Conservation (phyloP, 2,329 filamentous ascomycete genomes). For the Calonectria pseudoturangicola region DNA sequence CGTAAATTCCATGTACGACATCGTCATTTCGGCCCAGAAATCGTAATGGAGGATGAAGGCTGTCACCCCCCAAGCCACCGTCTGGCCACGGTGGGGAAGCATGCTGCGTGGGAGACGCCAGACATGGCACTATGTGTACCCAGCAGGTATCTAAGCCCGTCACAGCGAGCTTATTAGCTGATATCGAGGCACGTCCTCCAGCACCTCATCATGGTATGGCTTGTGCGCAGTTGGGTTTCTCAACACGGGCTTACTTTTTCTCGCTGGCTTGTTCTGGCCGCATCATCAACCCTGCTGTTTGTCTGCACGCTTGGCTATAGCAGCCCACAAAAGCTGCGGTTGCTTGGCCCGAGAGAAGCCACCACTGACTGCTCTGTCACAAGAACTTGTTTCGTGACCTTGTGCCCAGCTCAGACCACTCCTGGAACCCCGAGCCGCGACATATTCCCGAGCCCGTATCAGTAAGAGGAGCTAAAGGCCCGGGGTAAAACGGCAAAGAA, state of each 20-base stretch:
- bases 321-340: conserved; percentile 21
- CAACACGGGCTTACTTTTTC: conserved; percentile 18
- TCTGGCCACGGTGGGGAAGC: conserved; percentile 47
- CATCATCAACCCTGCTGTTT: conserved; percentile 16
- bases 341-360: conserved; percentile 18
- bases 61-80: conserved; percentile 38
- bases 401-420: conserved; percentile 35
- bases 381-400: conserved; percentile 28
- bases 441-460: conserved; percentile 27
- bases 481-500: conserved; percentile 39
- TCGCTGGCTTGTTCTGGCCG: conserved; percentile 22
- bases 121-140: conserved; percentile 40
- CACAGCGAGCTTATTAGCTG: conserved; percentile 39
- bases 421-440: conserved; percentile 22
- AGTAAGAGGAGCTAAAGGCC: conserved; percentile 32
- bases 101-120: conserved; percentile 34
- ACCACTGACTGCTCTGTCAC: conserved; percentile 22
- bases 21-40: conserved; percentile 45
- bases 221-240: conserved; percentile 33
- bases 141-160: conserved; percentile 42
- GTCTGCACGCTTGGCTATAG: conserved; percentile 31
- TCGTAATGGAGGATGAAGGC: conserved; percentile 45
- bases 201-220: conserved; percentile 45
- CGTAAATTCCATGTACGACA: conserved; percentile 39
- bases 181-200: conserved; percentile 28